phyloP scores from a whole-genome alignment of 768 basidiomycete species.

The Dendrothele bispora region DNA sequence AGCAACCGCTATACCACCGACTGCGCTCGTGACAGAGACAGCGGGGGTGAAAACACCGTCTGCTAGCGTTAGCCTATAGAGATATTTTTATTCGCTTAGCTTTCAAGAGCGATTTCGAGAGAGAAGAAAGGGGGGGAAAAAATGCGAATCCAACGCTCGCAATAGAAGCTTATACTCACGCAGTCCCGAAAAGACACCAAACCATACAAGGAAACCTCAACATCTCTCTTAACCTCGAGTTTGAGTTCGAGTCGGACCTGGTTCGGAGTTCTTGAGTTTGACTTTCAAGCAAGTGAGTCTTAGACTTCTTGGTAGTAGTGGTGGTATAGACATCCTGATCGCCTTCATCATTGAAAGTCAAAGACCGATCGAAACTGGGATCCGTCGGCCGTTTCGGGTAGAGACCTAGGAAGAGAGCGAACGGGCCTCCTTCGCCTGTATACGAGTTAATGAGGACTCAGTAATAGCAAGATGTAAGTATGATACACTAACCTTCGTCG shows the following conservation, averaged over 20 bases:
- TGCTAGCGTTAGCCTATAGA: conserved; percentile 53
- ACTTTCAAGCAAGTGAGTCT: conserved; percentile 27
- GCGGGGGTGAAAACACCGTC: conserved; percentile 71
- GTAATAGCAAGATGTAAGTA: neutral
- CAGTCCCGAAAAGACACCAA: conserved; percentile 61
- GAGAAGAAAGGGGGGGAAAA: too few relatives aligned
- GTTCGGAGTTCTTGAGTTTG: conserved; percentile 43
- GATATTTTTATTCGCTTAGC: too few relatives aligned
- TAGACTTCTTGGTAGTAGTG: too few relatives aligned
- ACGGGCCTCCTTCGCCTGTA: conserved; percentile 67
- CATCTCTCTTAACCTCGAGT: neutral
- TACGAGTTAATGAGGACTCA: conserved; percentile 9
- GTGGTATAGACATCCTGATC: conserved; percentile 13
- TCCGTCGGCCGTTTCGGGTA: conserved; percentile 48
- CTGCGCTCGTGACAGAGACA: conserved; percentile 66
- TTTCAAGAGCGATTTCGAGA: neutral
- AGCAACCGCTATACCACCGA: conserved; percentile 68
- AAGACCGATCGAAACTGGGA: conserved; percentile 48
- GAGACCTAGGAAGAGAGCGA: conserved; percentile 59
- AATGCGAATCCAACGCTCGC: too few relatives aligned
- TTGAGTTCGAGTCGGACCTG: conserved; percentile 51
- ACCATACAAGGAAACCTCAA: neutral
- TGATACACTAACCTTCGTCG: conserved; percentile 34
- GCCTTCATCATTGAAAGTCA: conserved; percentile 52
- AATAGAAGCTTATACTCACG: conserved; percentile 32